Evolutionary conservation across 495 filamentous ascomycete genomes (phyloP).

Genomic region (Platismatia glauca): DNA sequence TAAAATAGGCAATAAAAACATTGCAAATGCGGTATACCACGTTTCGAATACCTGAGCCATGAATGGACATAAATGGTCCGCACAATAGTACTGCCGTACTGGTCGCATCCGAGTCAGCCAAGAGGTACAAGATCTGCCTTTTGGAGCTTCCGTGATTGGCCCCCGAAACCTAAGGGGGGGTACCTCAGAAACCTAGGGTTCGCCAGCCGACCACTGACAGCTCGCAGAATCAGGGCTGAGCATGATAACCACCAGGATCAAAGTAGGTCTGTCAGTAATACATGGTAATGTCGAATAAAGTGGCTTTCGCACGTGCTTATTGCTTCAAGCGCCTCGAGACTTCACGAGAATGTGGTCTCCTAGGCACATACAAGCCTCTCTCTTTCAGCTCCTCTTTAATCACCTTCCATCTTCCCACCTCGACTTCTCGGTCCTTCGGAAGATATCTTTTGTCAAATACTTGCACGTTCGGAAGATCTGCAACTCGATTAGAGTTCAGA

Average conservation of each 20-base stretch:
- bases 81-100: background rate
- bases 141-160: too few relatives aligned
- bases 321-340: background rate
- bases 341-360: background rate
- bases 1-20: background rate
- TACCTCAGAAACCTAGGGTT: background rate
- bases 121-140: background rate
- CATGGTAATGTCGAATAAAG: background rate
- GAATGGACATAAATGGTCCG: background rate
- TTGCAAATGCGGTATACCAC: background rate
- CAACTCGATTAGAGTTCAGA: slow-evolving; percentile 23
- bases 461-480: slow-evolving; percentile 57
- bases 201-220: background rate
- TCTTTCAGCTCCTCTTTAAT: slow-evolving; percentile 64
- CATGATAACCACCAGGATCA: too few relatives aligned
- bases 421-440: slow-evolving; percentile 60
- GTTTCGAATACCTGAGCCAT: background rate
- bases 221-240: background rate
- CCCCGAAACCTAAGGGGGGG: background rate
- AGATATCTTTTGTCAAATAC: slow-evolving; percentile 52
- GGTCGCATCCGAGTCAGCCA: background rate
- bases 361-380: slow-evolving; percentile 38
- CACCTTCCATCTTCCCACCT: slow-evolving; percentile 74
- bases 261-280: too few relatives aligned
- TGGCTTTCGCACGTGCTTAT: background rate